These are phyloP conservation scores for Paecilomyces formosus DNA, from an alignment of 2,329 filamentous ascomycete species.

Conservation along the genomic window DNA sequence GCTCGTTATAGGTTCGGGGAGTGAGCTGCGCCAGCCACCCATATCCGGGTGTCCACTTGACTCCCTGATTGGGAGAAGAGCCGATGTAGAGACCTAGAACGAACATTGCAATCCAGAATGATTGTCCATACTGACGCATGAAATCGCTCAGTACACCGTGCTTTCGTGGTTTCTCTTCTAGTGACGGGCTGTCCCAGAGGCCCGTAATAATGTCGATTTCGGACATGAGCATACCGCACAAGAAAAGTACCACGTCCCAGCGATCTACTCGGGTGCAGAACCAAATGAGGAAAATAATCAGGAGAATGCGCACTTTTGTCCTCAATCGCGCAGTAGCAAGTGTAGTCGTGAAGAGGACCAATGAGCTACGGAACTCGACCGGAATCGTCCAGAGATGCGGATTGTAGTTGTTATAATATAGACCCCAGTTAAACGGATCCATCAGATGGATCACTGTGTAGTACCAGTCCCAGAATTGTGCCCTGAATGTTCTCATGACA, in stretches of 20 bases:
- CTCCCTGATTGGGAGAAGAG: constrained; percentile 33
- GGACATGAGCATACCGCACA: constrained; percentile 36
- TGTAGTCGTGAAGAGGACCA: constrained; percentile 36
- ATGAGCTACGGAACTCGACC: constrained; percentile 38
- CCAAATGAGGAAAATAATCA: constrained; percentile 26
- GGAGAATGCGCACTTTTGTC: constrained; percentile 23
- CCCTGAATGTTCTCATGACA: constrained; percentile 21
- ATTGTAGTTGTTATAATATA: constrained; percentile 38
- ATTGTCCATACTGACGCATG: constrained; percentile 17
- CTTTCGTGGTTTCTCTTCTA: constrained; percentile 20
- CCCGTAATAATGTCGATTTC: constrained; percentile 35
- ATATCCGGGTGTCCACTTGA: constrained; percentile 36
- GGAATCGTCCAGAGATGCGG: constrained; percentile 42
- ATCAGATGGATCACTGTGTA: constrained; percentile 24
- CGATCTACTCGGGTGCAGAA: constrained; percentile 36
- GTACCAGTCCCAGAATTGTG: constrained; percentile 32
- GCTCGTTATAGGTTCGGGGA: constrained; percentile 33
- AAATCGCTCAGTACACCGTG: constrained; percentile 8
- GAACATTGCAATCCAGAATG: constrained; percentile 31
- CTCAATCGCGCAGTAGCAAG: constrained; percentile 32
- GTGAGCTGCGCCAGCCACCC: constrained; percentile 31
- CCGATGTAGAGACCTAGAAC: constrained; percentile 35
- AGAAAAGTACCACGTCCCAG: constrained; percentile 37
- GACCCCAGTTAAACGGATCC: constrained; percentile 30
- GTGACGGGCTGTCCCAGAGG: constrained; percentile 22